These are phyloP conservation scores for Dissoconium aciculare DNA, from an alignment of 2,329 filamentous ascomycete species.

Conservation along the genomic window DNA sequence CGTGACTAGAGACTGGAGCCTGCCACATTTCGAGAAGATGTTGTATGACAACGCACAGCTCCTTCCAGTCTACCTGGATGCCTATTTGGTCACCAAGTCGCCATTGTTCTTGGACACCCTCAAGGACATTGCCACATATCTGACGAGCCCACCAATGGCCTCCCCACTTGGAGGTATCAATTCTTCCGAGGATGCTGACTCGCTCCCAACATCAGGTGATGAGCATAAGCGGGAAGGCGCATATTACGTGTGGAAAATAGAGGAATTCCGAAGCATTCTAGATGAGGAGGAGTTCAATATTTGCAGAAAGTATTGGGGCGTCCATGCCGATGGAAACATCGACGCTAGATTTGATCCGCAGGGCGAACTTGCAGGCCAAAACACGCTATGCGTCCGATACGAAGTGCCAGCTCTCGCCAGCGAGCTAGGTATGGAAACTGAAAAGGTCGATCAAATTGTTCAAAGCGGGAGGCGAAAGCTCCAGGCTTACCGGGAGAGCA, in stretches of 20 bases:
- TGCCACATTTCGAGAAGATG: conserved; percentile 97
- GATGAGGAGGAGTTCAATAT: conserved; percentile 54
- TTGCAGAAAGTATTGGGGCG: conserved; percentile 70
- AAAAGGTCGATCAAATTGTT: conserved; percentile 54
- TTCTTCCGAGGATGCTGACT: conserved; percentile 84
- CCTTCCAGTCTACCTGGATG: conserved; percentile 70
- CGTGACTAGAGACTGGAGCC: conserved; percentile 78
- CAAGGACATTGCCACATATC: conserved; percentile 72
- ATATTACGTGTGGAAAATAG: conserved; percentile 84
- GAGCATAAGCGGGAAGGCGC: conserved; percentile 77
- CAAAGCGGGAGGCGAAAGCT: conserved; percentile 53
- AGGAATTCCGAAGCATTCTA: conserved; percentile 68
- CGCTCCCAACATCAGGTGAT: conserved; percentile 57
- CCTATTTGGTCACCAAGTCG: conserved; percentile 55
- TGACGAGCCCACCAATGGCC: conserved; percentile 56
- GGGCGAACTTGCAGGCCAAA: conserved; percentile 89
- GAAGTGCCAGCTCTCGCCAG: conserved; percentile 54
- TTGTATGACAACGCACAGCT: conserved; percentile 84
- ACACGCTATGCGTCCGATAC: conserved; percentile 61
- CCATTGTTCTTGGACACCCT: conserved; percentile 64
- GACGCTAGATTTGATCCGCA: conserved; percentile 68
- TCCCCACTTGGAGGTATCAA: conserved; percentile 60
- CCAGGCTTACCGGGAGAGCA: conserved; percentile 53
- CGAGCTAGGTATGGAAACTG: conserved; percentile 57
- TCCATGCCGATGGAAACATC: conserved; percentile 74